Evolutionary conservation across 208 protist genomes (phyloP).

Genomic region (Trypanosoma cruzi): DNA sequence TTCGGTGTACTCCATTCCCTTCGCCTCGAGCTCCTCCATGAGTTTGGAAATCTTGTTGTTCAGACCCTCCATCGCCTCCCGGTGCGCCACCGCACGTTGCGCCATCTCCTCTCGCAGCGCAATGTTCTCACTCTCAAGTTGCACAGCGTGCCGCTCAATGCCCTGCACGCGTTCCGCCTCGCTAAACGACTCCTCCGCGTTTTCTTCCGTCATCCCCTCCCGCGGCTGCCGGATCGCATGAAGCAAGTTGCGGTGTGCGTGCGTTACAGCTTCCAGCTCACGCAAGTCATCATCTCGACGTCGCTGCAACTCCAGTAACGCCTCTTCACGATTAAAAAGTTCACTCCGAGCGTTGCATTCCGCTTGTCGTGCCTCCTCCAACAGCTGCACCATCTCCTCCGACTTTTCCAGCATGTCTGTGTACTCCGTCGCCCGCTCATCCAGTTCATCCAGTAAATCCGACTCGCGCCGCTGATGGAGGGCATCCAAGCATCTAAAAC

Average conservation of each 20-base stretch:
- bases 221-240: not conserved
- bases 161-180: constrained; percentile 1
- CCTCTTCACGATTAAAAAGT: constrained; percentile 27
- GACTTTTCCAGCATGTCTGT: constrained; percentile 34
- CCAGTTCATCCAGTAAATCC: constrained; percentile 25
- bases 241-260: not conserved
- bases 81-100: not conserved
- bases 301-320: constrained; percentile 13
- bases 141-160: constrained; percentile 6
- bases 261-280: not conserved
- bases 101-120: constrained; percentile 13
- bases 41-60: constrained; percentile 26
- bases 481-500: not conserved
- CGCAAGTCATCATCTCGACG: constrained; percentile 4
- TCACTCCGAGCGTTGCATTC: constrained; percentile 18
- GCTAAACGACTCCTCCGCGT: constrained; percentile 1
- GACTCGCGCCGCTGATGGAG: not conserved
- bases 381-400: constrained; percentile 31
- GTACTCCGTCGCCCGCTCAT: constrained; percentile 23
- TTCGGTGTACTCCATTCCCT: constrained; percentile 42
- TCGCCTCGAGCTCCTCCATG: constrained; percentile 32
- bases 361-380: constrained; percentile 29
- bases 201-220: not conserved
- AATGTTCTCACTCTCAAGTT: constrained; percentile 23
- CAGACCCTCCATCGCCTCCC: constrained; percentile 24